Base-by-base conservation (phyloP, 495 filamentous ascomycete genomes). In the Podospora sp. region DNA sequence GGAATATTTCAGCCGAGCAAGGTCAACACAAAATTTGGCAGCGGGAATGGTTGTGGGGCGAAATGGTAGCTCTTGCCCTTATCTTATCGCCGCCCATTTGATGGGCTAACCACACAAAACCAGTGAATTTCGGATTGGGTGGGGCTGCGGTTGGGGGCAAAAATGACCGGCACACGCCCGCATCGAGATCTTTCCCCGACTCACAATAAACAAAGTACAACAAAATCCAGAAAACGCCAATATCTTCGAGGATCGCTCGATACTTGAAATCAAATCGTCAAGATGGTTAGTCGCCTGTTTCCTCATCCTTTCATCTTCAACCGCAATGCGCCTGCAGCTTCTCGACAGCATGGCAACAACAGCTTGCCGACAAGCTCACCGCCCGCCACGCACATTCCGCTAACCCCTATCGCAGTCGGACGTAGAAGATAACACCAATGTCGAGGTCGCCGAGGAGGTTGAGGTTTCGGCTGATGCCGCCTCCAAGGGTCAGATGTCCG, bases 401-500 rank as follows among this genome's bases (percentile, higher is more conserved):
- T 63, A 53, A 63, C 61, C 26, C 20, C 29, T 65, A 46, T 62
- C 55, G 9, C 73, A 86, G 85, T 87, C 85, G 83, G 85, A 87
- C 82, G 84, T 82, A 86, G 85, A 87, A 86, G 93, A 97, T 90
- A 92, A 87, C 82, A 85, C 82, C 79, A 89, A 88, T 74, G 89
- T 90, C 79, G 88, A 86, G 63, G 88, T 87, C 74, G 88, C 89
- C 79, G 89, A 94, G 76, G 92, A 96, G 83, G 94, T 96, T 77
- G 93, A 96, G 83, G 92, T 96, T 77, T 86, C 88, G 80, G 92
- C 90, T 80, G 91, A 96, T 81, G 90, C 89, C 86, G 59, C 63
- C 75, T 81, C 84, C 77, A 91, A 91, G 78, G 93, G 94, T 75
- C 91, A 96, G 86, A 97, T 98, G 94, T 92, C 91, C 74, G 93